These are phyloP conservation scores for Russula ochroleuca DNA, from an alignment of 768 basidiomycete species.

Conservation along the genomic window DNA sequence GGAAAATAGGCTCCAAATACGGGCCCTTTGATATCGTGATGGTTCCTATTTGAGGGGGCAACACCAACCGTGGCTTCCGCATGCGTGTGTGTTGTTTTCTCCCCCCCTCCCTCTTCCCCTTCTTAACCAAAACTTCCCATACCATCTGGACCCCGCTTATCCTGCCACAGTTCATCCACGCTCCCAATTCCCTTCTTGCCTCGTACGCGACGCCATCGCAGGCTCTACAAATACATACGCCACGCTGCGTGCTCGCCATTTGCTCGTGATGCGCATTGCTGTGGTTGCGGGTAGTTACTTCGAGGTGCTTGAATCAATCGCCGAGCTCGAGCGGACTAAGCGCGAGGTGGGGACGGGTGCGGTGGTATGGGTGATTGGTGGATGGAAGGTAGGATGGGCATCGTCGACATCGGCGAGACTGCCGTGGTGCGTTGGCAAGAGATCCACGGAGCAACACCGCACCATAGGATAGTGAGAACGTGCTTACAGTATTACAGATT, in stretches of 20 bases:
- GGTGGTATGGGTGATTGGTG: conserved; percentile 29
- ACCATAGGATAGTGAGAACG: background rate
- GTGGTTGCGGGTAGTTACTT: conserved; percentile 41
- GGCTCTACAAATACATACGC: conserved; percentile 39
- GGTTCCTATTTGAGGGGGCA: conserved; percentile 45
- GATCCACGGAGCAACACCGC: background rate
- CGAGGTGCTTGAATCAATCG: conserved; percentile 40
- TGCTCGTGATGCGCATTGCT: conserved; percentile 43
- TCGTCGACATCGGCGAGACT: conserved; percentile 38
- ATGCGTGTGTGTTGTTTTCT: conserved; percentile 35
- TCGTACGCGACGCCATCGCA: conserved; percentile 41
- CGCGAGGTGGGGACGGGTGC: conserved; percentile 15
- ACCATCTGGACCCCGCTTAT: background rate
- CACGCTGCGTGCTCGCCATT: conserved; percentile 38
- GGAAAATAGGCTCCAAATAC: conserved; percentile 39
- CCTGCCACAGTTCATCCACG: conserved; percentile 32
- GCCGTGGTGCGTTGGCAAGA: conserved; percentile 33
- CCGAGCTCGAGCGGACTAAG: conserved; percentile 37
- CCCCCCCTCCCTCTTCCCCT: background rate
- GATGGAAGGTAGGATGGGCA: conserved; percentile 36
- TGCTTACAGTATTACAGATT: background rate
- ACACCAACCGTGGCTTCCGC: conserved; percentile 37
- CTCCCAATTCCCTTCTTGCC: conserved; percentile 29
- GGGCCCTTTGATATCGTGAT: conserved; percentile 42
- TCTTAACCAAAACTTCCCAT: background rate